Evolutionary conservation across 305 asterid genomes (phyloP), one percentile per base, ranked within the genome.

Genomic region (Fraxinus sp.): DNA sequence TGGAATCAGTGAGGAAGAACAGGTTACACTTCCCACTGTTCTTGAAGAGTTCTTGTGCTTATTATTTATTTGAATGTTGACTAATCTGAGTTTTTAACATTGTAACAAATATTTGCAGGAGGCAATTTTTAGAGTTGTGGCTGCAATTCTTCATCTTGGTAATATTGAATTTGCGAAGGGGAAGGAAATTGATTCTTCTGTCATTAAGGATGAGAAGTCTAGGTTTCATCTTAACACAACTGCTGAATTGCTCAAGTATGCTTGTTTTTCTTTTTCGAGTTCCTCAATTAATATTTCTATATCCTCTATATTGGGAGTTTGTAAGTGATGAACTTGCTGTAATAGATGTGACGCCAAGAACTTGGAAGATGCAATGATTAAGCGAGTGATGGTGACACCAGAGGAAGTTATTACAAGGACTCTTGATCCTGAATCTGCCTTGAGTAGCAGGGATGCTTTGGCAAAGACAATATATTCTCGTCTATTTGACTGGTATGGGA

Each of bases 341-440:
- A 82, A 80, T 81, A 93, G 98, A 93, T 93, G 98, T 64, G 88
- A 92, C 81, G 80, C 85, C 62, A 85, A 81, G 76, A 91, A 91
- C 74, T 79, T 93, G 86, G 92, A 92, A 90, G 94, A 92, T 88
- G 97, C 97, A 37, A 80, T 93, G 81, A 80, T 92, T 87, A 93
- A 86, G 89, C 95, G 97, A 79, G 97, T 93, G 86, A 93, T 93
- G 97, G 95, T 93, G 84, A 93, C 98, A 72, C 98, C 95, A 26
- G 97, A 93, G 88, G 98, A 93, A 87, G 95, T 92, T 79, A 93
- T 93, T 71, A 92, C 85, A 78, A 91, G 93, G 87, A 89, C 91
- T 86, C 97, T 93, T 83, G 98, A 93, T 88, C 94, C 97, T 77
- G 84, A 87, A 77, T 94, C 87, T 52, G 98, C 98, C 76, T 26